Evolutionary conservation across 768 basidiomycete genomes (phyloP), one percentile per base, ranked within the genome.

Genomic region (Russula emetica): DNA sequence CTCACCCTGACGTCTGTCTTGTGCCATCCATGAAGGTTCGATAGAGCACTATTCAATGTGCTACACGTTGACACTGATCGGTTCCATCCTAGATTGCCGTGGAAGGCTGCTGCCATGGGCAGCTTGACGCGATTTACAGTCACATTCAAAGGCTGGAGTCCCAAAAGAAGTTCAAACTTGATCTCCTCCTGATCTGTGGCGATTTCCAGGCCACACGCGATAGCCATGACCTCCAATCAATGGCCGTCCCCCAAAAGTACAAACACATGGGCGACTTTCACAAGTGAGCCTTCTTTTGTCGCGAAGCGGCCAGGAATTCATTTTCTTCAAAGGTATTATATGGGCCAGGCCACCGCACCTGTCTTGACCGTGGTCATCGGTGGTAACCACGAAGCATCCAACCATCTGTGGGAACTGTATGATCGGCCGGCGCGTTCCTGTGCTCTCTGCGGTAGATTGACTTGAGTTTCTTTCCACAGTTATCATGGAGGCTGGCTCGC

Each of bases 401-500:
- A 94, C 69, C 97, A 98, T 72, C 80, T 98, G 77, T 95, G 92
- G 88, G 97, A 99, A 74, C 75, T 97, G 92, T 93, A 70, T 75
- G 90, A 77, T 2, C 34, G 18, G 20, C 42, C 44, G 22, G 22
- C 42, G 42, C 5, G 36, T 36, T 14, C 63, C 55, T 57, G n/a
- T 42, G 38, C 38, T 16, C 38, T 40, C 38, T 13, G 42, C 55
- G 14, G 16, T 24, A 26, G 16, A 54, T 58, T 54, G 40, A 67
- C 24, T 66, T 22, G 64, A 55, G 11, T 54, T 61, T 40, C n/a
- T 22, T 22, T 34, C 51, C 58, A 9, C 36, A 95, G 93, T 62
- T 98, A 94, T 74, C 91, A 98, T 70, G 95, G 96, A 20, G 96
- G 94, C 7, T 98, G 96, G 95, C 75, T 98, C 13, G 97, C 96